A percentile compares a stretch with the other conserved stretches of the same genome.
phyloP scores from a whole-genome alignment of 148 eudicot genomes.

The Rheum nobile region DNA sequence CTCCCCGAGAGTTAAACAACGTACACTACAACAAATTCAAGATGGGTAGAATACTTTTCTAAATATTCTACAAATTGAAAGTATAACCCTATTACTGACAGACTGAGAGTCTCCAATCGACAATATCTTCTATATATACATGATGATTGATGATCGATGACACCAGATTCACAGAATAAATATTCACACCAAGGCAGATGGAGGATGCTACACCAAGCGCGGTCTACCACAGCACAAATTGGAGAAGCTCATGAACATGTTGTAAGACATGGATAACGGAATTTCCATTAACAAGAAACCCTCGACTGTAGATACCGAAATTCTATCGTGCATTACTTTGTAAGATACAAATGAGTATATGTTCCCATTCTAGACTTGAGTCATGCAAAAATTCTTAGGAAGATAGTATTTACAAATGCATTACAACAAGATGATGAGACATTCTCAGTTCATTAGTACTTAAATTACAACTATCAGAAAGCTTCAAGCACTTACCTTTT shows the following conservation, averaged over 20 bases:
- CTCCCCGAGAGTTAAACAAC: background rate
- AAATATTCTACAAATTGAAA: background rate
- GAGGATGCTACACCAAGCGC: constrained; percentile 99
- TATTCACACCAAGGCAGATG: constrained; percentile 83
- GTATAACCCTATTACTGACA: background rate
- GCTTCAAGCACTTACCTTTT: constrained; percentile 36
- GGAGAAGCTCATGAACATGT: constrained; percentile 74
- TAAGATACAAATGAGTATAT: too few species aligned
- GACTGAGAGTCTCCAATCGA: background rate
- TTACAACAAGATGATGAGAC: background rate
- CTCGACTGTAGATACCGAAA: background rate
- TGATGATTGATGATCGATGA: background rate
- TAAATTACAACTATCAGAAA: background rate
- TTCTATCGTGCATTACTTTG: background rate
- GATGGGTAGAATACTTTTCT: background rate
- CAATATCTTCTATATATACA: background rate
- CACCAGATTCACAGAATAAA: background rate
- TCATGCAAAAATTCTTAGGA: too few species aligned
- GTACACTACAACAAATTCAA: background rate
- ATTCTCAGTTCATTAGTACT: background rate
- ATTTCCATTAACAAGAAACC: background rate
- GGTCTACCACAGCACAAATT: constrained; percentile 89
- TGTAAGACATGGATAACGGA: constrained; percentile 23
- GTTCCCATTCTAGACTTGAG: too few species aligned
- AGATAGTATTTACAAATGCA: too few species aligned